Percentiles rank a stretch among this genome's conserved stretches.
Conservation (phyloP, 179 eudicot species). For the Pouteria campechiana region DNA sequence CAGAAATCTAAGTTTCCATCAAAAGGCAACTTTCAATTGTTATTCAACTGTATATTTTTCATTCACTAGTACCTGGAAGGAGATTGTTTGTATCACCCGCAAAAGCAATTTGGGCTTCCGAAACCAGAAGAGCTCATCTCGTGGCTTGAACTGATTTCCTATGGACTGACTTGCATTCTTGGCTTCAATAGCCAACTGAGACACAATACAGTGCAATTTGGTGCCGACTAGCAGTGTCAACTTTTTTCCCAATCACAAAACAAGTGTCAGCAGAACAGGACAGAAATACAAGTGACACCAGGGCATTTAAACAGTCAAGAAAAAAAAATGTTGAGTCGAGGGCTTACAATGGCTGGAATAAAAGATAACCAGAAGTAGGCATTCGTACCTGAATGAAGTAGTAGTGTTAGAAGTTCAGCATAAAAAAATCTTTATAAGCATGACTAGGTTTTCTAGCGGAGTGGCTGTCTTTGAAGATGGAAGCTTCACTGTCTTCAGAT, state of each 20-base stretch:
- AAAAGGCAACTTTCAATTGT: neutral
- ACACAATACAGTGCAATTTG: slow-evolving; percentile 59
- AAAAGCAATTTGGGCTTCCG: slow-evolving; percentile 56
- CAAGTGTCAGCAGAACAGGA: neutral
- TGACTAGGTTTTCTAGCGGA: no score
- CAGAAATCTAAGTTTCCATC: neutral
- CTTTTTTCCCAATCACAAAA: slow-evolving; percentile 13
- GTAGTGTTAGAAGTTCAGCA: no score
- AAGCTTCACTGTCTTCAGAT: no score
- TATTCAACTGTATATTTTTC: neutral
- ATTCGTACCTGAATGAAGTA: slow-evolving; percentile 43
- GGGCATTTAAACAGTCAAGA: neutral
- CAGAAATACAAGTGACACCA: neutral
- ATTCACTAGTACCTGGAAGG: slow-evolving; percentile 67
- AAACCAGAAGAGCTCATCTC: slow-evolving; percentile 84
- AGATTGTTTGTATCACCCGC: slow-evolving; percentile 48
- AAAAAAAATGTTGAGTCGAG: neutral
- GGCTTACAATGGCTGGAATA: slow-evolving; percentile 57
- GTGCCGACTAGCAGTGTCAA: slow-evolving; percentile 46
- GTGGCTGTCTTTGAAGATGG: no score
- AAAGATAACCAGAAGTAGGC: slow-evolving; percentile 68
- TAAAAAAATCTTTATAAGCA: no score
- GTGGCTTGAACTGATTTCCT: slow-evolving; percentile 36
- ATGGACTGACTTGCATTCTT: slow-evolving; percentile 26
- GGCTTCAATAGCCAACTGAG: slow-evolving; percentile 58